phyloP scores from a whole-genome alignment of 2,329 filamentous ascomycete genomes.

The Sclerotiophoma versabilis region DNA sequence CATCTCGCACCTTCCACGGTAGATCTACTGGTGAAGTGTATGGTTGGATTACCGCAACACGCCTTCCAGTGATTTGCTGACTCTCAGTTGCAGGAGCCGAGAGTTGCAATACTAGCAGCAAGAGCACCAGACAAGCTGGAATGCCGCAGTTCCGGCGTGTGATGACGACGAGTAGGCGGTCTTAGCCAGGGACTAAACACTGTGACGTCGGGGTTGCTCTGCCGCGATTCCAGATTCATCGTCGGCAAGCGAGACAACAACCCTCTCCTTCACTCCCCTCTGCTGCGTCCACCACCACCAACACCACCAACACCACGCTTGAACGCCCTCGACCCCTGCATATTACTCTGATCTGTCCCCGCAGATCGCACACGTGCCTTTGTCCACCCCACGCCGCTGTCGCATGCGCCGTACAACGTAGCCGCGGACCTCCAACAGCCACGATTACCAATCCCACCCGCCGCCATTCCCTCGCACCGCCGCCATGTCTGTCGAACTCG shows the following conservation, averaged over 20 bases:
- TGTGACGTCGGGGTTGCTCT: constrained; percentile 17
- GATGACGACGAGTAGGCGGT: constrained; percentile 9
- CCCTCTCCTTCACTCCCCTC: constrained; percentile 13
- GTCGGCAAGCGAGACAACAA: constrained; percentile 18
- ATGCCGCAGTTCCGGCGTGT: constrained; percentile 1
- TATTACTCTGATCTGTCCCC: constrained; percentile 1
- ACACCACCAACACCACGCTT: constrained; percentile 8
- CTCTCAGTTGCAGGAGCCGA: background rate
- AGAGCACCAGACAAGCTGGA: background rate
- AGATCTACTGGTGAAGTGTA: constrained; percentile 1
- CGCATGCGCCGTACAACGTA: constrained; percentile 11
- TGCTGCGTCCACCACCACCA: constrained; percentile 8
- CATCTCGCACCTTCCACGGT: constrained; percentile 18
- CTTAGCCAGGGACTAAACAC: constrained; percentile 12
- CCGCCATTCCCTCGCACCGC: constrained; percentile 22
- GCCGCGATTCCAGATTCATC: constrained; percentile 20
- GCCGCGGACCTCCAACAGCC: constrained; percentile 12
- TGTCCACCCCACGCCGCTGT: background rate
- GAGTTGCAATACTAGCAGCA: background rate
- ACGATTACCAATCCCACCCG: constrained; percentile 42
- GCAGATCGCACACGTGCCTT: constrained; percentile 17
- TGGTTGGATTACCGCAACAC: background rate
- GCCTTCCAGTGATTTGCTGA: background rate
- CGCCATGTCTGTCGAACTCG: constrained; percentile 93
- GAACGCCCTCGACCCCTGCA: constrained; percentile 3